phyloP scores from a whole-genome alignment of 305 asterid genomes.

The Rubia tinctorum region DNA sequence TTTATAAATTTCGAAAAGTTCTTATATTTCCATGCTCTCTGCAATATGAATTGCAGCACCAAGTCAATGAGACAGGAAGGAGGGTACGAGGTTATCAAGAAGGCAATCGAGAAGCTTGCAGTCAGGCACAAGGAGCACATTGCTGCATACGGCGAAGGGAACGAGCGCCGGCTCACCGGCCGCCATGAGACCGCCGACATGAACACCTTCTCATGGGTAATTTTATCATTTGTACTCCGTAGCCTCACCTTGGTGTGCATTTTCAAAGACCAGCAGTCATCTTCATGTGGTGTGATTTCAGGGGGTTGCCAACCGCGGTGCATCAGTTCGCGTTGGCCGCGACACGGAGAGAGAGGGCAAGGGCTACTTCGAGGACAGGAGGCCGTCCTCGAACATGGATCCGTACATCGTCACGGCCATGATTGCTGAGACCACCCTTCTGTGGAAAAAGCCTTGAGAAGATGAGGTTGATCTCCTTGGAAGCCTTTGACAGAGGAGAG shows the following conservation, averaged over 20 bases:
- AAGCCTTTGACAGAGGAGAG: slow-evolving; percentile 16
- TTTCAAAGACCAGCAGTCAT: background rate
- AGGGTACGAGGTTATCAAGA: slow-evolving; percentile 75
- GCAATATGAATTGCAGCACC: slow-evolving; percentile 41
- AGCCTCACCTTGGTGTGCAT: background rate
- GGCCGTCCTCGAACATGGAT: slow-evolving; percentile 96
- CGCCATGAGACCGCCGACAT: slow-evolving; percentile 79
- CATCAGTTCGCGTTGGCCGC: slow-evolving; percentile 81
- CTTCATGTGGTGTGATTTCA: slow-evolving; percentile 3
- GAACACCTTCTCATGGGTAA: slow-evolving; percentile 75
- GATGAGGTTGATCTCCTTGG: slow-evolving; percentile 12
- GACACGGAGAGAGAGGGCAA: slow-evolving; percentile 90
- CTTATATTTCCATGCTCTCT: background rate
- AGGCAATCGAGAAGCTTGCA: slow-evolving; percentile 79
- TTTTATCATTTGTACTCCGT: background rate
- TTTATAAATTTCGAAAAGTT: background rate
- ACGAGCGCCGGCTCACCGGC: slow-evolving; percentile 89
- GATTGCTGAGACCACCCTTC: slow-evolving; percentile 84
- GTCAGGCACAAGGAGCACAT: slow-evolving; percentile 79
- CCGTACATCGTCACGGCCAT: slow-evolving; percentile 76
- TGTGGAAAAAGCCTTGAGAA: slow-evolving; percentile 35
- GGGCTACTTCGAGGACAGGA: slow-evolving; percentile 89
- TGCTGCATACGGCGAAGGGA: slow-evolving; percentile 93
- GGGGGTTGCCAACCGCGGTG: slow-evolving; percentile 97
- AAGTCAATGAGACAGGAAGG: slow-evolving; percentile 80